Base-by-base conservation (phyloP, 2,329 filamentous ascomycete genomes). In the Ophiocordyceps sinensis region DNA sequence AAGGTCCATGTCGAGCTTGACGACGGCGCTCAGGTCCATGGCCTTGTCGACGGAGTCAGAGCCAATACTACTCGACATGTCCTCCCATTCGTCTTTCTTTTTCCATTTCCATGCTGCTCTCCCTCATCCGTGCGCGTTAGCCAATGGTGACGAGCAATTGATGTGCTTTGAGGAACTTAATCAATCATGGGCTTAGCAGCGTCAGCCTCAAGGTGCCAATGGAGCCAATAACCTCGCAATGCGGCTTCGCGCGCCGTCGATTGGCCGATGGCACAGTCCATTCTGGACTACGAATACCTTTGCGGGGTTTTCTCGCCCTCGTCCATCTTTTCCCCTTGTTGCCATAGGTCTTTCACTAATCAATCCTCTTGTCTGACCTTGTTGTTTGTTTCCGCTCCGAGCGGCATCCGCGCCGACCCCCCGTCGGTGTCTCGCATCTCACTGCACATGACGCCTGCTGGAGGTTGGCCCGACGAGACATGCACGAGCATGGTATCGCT, bases 251-350 rank as follows among this genome's bases (percentile, higher is more conserved):
- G 40, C 39, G 44, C 39, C 41, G 30, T 41, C 47, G 39, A 57
- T 57, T 57, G 54, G 54, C 45, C 47, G 44, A 39, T 36, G 41
- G 38, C 34, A 43, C 50, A 45, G 47, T 55, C 52, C 54, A 56
- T 53, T 50, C 49, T 41, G 51, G 49, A 49, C 4, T 35, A 35
- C n/a, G 49, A 49, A 2, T 35, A 35, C n/a, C 15, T 10, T 8
- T 15, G 32, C 32, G 32, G 32, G 32, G 15, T 17, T 35, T 35
- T 17, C 13, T 15, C 8, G 5, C 13, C 19, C 19, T 19, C 19
- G 19, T 19, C 19, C 19, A 19, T 19, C 19, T 19, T 7, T 26
- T 26, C 9, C 9, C 23, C 23, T 26, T 9, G 23, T 7, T 26
- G 23, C 23, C 23, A 6, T 26, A 26, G 19, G 19, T 4, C 19